These are phyloP conservation scores for Flaveria robusta DNA, from an alignment of 129 eudicot species.

Conservation along the genomic window DNA sequence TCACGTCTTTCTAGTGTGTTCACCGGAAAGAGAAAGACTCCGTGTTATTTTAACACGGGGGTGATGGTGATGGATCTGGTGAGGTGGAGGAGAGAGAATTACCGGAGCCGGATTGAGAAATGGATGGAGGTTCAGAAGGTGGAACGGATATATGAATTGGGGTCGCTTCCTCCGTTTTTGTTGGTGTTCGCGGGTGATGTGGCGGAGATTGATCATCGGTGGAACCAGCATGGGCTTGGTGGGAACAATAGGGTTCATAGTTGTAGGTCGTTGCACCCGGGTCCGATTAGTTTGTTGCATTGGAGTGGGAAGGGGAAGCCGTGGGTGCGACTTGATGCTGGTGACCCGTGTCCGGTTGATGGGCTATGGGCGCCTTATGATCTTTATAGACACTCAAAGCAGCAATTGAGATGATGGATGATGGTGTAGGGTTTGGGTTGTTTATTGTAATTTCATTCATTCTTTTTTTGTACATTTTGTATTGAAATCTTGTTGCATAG, in stretches of 20 bases:
- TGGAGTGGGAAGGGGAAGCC: constrained; percentile 94
- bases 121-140: constrained; percentile 74
- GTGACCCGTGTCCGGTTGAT: constrained; percentile 67
- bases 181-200: constrained; percentile 74
- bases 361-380: constrained; percentile 75
- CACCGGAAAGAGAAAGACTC: constrained; percentile 39
- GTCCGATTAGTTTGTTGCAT: constrained; percentile 73
- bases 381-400: constrained; percentile 42
- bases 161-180: constrained; percentile 78
- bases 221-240: constrained; percentile 89
- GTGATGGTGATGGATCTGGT: constrained; percentile 79
- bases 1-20: constrained; percentile 37
- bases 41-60: constrained; percentile 80
- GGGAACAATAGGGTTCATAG: constrained; percentile 71
- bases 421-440: constrained; percentile 1
- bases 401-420: constrained; percentile 35
- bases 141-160: constrained; percentile 67
- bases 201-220: constrained; percentile 55
- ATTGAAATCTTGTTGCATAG: constrained; percentile 23
- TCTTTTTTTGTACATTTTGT: constrained; percentile 25
- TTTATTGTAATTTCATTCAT: constrained; percentile 38
- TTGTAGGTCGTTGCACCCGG: constrained; percentile 74
- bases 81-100: constrained; percentile 65
- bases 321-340: constrained; percentile 63
- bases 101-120: constrained; percentile 51